phyloP scores from a whole-genome alignment of 306 rosid species.

The Cicer yamashitae region DNA sequence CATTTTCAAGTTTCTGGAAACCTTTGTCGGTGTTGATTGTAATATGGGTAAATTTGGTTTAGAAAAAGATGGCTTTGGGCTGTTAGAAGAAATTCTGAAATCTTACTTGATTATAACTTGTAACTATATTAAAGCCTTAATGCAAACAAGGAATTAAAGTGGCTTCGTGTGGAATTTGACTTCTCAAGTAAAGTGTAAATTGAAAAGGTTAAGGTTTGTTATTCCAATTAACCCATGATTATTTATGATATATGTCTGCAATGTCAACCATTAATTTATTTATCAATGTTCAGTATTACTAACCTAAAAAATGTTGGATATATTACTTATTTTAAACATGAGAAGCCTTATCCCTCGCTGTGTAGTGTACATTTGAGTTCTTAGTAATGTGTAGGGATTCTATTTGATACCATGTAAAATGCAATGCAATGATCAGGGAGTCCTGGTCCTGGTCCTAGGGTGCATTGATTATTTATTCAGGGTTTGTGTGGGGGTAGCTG shows the following conservation, averaged over 20 bases:
- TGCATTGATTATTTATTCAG: not conserved
- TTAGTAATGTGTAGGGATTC: not conserved
- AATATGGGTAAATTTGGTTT: slow-evolving; percentile 8
- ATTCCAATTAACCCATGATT: not conserved
- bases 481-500: slow-evolving; percentile 10
- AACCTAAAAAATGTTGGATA: not conserved
- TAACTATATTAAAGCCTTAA: not conserved
- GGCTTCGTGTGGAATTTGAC: not conserved
- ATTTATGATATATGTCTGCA: not conserved
- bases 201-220: not conserved
- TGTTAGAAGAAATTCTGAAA: slow-evolving; percentile 8
- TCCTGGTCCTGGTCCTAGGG: too few relatives aligned
- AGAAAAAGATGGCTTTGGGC: slow-evolving; percentile 2
- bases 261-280: not conserved
- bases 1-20: slow-evolving; percentile 3
- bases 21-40: not conserved
- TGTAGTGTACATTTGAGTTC: slow-evolving; percentile 3
- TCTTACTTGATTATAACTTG: not conserved
- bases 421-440: not conserved
- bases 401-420: not conserved
- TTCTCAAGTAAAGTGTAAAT: not conserved
- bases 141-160: slow-evolving; percentile 18
- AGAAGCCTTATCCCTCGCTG: not conserved
- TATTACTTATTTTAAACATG: not conserved
- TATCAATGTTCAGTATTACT: not conserved